Percentiles rank a stretch among this genome's conserved stretches.
phyloP scores from a whole-genome alignment of 75 land plant species.

The Ceratopteris richardii region DNA sequence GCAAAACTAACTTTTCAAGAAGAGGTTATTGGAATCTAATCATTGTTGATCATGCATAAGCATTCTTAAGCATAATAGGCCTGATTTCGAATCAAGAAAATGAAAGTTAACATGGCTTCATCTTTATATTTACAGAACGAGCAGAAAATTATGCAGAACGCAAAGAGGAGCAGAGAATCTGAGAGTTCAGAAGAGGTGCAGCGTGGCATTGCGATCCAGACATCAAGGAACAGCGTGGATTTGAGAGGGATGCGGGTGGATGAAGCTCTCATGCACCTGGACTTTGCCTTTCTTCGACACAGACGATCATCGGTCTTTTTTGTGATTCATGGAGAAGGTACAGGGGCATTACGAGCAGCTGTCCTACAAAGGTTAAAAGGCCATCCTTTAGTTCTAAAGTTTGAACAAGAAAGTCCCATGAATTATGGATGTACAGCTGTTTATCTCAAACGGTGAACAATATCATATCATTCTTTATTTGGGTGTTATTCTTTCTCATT shows the following conservation, averaged over 20 bases:
- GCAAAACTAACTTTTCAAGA: no score
- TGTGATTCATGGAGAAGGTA: constrained; percentile 77
- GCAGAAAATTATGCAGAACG: no score
- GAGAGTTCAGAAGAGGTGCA: constrained; percentile 22
- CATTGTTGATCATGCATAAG: no score
- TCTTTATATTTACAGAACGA: no score
- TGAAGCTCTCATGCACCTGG: constrained; percentile 46
- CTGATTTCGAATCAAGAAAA: no score
- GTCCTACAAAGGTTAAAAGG: constrained; percentile 39
- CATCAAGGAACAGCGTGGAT: constrained; percentile 69
- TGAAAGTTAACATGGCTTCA: no score
- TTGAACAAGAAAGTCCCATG: constrained; percentile 67
- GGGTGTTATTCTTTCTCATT: no score
- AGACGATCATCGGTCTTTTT: constrained; percentile 44
- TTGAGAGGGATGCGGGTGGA: constrained; percentile 72
- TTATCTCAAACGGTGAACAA: constrained; percentile 48
- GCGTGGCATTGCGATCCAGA: constrained; percentile 52
- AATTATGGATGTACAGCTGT: constrained; percentile 78
- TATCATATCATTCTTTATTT: no score
- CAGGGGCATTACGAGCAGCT: constrained; percentile 67
- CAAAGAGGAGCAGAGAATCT: no score
- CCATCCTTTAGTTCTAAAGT: constrained; percentile 65
- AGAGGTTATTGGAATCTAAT: no score
- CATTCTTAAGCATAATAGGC: no score
- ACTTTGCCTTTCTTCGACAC: constrained; percentile 36